phyloP scores from a whole-genome alignment of 257 asterid species.

The Penstemon davidsonii region DNA sequence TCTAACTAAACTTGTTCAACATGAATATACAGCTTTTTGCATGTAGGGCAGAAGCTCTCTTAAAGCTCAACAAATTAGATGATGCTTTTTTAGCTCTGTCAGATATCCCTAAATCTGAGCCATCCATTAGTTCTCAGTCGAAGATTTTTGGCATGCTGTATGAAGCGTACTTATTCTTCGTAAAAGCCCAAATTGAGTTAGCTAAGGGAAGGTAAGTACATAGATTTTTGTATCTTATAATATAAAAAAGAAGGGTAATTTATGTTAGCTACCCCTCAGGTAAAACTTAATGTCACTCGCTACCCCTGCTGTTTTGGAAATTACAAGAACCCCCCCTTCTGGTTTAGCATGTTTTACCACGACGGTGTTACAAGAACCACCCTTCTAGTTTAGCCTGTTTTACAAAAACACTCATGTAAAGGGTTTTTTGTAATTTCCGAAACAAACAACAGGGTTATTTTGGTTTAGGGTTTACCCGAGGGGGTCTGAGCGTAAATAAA shows the following conservation, averaged over 20 bases:
- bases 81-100: conserved; percentile 55
- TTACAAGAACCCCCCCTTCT: no score
- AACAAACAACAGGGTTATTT: no score
- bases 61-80: conserved; percentile 72
- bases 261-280: no score
- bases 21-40: conserved; percentile 72
- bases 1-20: conserved; percentile 33
- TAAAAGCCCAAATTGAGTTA: conserved; percentile 69
- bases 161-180: conserved; percentile 72
- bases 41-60: conserved; percentile 83
- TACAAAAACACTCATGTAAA: no score
- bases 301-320: no score
- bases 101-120: conserved; percentile 40
- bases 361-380: no score
- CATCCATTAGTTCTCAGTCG: conserved; percentile 28
- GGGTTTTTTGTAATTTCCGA: no score
- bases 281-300: no score
- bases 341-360: no score
- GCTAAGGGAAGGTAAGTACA: conserved; percentile 73
- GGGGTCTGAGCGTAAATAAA: neutral
- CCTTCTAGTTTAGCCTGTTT: no score
- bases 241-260: no score
- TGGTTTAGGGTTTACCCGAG: no score
- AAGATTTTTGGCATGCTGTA: conserved; percentile 64
- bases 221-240: neutral